phyloP scores from a whole-genome alignment of 228 moss, liverwort and hornwort species.

The Sphagnum fallax region DNA sequence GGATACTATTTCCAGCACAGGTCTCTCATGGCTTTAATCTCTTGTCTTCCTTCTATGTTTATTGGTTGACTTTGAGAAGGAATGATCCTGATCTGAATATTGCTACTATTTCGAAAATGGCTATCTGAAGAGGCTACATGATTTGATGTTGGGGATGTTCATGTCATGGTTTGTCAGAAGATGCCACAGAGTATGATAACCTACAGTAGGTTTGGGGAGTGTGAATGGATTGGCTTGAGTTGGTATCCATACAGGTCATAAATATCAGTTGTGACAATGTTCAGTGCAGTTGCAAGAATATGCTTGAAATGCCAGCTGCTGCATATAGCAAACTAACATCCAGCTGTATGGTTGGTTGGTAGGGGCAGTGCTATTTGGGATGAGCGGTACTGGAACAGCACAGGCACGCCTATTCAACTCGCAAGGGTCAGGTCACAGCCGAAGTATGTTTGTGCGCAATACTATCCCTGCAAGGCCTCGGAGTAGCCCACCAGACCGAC shows the following conservation, averaged over 20 bases:
- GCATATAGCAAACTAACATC: no score
- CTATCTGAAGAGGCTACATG: no score
- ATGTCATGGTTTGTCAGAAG: background rate
- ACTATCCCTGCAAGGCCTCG: constrained; percentile 63
- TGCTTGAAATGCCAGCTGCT: background rate
- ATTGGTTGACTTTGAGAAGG: background rate
- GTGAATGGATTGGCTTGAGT: background rate
- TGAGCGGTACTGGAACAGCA: constrained; percentile 41
- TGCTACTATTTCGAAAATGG: background rate
- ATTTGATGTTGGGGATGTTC: no score
- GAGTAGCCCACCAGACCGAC: constrained; percentile 46
- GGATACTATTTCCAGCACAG: constrained; percentile 8
- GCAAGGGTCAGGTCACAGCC: constrained; percentile 51
- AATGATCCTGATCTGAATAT: background rate
- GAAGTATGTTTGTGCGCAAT: constrained; percentile 46
- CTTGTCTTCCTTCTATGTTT: background rate
- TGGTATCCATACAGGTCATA: background rate
- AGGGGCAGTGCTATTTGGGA: constrained; percentile 29
- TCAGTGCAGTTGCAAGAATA: background rate
- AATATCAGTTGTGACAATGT: background rate
- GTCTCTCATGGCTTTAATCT: background rate
- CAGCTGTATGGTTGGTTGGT: background rate
- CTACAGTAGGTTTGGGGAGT: background rate
- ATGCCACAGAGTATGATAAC: background rate
- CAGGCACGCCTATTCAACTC: constrained; percentile 34